These are phyloP conservation scores for Mycena leptocephala DNA, from an alignment of 768 basidiomycete genomes.

Conservation along the genomic window DNA sequence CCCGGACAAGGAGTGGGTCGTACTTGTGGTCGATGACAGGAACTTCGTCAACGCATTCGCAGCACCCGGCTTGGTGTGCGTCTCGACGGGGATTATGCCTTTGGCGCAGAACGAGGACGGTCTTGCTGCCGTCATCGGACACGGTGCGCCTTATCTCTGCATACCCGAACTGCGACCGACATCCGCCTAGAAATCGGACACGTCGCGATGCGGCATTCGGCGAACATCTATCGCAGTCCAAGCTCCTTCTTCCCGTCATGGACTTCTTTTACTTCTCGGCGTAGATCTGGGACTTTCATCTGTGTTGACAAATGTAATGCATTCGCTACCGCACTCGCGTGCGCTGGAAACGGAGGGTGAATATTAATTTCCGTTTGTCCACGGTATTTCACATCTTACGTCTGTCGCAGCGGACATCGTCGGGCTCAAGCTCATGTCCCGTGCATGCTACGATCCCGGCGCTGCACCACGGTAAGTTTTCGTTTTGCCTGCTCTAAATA, in stretches of 20 bases:
- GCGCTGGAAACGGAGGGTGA: slow-evolving; percentile 87
- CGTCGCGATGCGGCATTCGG: slow-evolving; percentile 28
- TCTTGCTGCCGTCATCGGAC: slow-evolving; percentile 35
- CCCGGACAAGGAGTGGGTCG: slow-evolving; percentile 30
- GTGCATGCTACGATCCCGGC: slow-evolving; percentile 90
- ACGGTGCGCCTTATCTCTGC: slow-evolving; percentile 10
- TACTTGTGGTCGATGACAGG: slow-evolving; percentile 33
- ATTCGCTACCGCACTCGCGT: slow-evolving; percentile 89
- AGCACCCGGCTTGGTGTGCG: slow-evolving; percentile 30
- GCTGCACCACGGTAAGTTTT: slow-evolving; percentile 76
- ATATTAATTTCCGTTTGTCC: not conserved
- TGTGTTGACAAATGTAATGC: slow-evolving; percentile 64
- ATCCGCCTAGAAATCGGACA: slow-evolving; percentile 27
- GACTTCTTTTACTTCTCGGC: slow-evolving; percentile 66
- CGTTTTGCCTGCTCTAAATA: not conserved
- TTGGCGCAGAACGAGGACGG: slow-evolving; percentile 33
- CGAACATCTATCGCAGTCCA: slow-evolving; percentile 24
- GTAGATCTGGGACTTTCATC: slow-evolving; percentile 70
- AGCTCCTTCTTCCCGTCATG: slow-evolving; percentile 53
- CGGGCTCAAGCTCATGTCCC: slow-evolving; percentile 84
- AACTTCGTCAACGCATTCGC: slow-evolving; percentile 34
- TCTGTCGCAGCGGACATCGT: slow-evolving; percentile 82
- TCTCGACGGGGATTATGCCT: slow-evolving; percentile 37
- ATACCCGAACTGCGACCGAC: not conserved
- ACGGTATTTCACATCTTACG: not conserved